Percentiles rank a stretch among this genome's conserved stretches.
phyloP scores from a whole-genome alignment of 2,329 filamentous ascomycete species.

The Rutstroemia sydowiana region DNA sequence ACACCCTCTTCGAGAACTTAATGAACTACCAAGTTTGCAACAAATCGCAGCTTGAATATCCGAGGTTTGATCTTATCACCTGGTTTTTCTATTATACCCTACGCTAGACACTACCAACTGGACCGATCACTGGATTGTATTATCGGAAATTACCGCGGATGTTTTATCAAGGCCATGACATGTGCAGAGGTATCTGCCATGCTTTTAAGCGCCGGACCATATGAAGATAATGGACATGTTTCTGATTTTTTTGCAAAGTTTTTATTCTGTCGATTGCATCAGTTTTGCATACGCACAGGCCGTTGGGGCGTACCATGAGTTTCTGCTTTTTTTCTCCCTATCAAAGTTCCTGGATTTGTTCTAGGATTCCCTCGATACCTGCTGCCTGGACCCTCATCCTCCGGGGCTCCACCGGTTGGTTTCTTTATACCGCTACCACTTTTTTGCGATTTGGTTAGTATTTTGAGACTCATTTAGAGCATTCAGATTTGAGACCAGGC shows the following conservation, averaged over 20 bases:
- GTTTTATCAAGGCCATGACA: conserved; percentile 16
- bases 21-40: conserved; percentile 18
- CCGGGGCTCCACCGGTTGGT: conserved; percentile 14
- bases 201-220: conserved; percentile 23
- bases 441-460: conserved; percentile 19
- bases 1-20: conserved; percentile 16
- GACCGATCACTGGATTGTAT: conserved; percentile 16
- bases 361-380: conserved; percentile 25
- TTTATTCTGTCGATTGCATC: conserved; percentile 26
- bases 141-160: conserved; percentile 14
- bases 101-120: conserved; percentile 14
- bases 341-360: conserved; percentile 14
- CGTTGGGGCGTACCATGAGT: conserved; percentile 22
- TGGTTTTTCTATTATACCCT: conserved; percentile 15
- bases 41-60: conserved; percentile 16
- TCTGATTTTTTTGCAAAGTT: conserved; percentile 13
- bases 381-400: conserved; percentile 28
- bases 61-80: conserved; percentile 16
- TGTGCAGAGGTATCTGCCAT: conserved; percentile 20
- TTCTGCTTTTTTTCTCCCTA: conserved; percentile 19
- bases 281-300: conserved; percentile 29
- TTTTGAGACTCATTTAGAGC: conserved; percentile 16
- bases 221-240: conserved; percentile 17
- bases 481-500: conserved; percentile 19
- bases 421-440: conserved; percentile 10